A percentile compares a stretch with the other conserved stretches of the same genome.
phyloP scores from a whole-genome alignment of 345 rosid genomes.

The Isatis tinctoria region DNA sequence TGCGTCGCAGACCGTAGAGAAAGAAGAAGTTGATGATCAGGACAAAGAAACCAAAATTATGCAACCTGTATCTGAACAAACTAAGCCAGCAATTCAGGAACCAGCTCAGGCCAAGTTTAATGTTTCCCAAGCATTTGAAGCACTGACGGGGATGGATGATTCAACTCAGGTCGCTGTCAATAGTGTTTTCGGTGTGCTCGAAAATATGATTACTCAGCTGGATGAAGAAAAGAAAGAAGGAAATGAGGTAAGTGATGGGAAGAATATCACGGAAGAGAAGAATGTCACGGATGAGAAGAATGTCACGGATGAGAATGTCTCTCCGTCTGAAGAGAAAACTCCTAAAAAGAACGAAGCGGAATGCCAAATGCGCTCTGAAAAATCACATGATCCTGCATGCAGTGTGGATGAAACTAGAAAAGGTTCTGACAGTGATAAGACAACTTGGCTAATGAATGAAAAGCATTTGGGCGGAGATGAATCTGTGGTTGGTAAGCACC shows the following conservation, averaged over 20 bases:
- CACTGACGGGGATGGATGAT: slow-evolving; percentile 90
- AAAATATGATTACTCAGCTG: slow-evolving; percentile 72
- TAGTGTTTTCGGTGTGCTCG: slow-evolving; percentile 90
- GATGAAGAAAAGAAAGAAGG: slow-evolving; percentile 55
- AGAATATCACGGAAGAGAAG: slow-evolving; percentile 19
- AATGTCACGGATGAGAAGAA: background rate
- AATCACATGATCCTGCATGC: slow-evolving; percentile 24
- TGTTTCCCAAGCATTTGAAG: slow-evolving; percentile 79
- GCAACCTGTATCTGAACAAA: slow-evolving; percentile 44
- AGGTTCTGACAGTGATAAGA: slow-evolving; percentile 23
- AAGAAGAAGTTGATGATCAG: slow-evolving; percentile 46
- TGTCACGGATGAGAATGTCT: background rate
- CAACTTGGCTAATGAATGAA: slow-evolving; percentile 14
- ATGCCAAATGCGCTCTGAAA: slow-evolving; percentile 32
- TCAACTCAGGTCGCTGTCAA: slow-evolving; percentile 96
- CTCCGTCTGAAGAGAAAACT: slow-evolving; percentile 20
- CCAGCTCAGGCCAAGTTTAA: slow-evolving; percentile 42
- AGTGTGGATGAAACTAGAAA: slow-evolving; percentile 23
- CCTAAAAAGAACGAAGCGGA: slow-evolving; percentile 8
- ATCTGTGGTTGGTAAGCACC: slow-evolving; percentile 31
- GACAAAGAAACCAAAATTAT: slow-evolving; percentile 47
- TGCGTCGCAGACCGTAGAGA: slow-evolving; percentile 49
- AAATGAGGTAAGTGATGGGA: slow-evolving; percentile 37
- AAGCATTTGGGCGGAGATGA: slow-evolving; percentile 35
- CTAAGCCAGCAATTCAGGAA: slow-evolving; percentile 37